Conservation (phyloP, 192 early-diverging fungal genomes). For the Coemansia sp. region DNA sequence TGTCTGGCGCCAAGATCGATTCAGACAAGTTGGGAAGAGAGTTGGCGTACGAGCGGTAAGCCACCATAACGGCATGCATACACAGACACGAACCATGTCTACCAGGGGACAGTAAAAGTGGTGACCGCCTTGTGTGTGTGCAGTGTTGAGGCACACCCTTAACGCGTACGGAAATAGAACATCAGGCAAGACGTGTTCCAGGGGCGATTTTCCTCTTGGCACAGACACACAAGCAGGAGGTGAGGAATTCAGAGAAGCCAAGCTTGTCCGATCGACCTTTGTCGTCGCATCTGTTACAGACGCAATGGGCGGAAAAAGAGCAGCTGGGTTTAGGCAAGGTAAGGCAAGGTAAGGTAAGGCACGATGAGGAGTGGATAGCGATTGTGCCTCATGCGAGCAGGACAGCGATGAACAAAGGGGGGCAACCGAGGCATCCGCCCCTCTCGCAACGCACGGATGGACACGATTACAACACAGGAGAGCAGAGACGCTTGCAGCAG, state of each 20-base stretch:
- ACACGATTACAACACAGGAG: background rate
- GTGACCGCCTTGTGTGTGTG: background rate
- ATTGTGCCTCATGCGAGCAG: background rate
- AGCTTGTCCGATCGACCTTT: background rate
- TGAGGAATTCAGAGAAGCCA: background rate
- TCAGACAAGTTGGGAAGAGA: background rate
- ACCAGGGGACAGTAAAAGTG: background rate
- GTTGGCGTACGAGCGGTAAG: background rate
- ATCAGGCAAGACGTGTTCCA: background rate
- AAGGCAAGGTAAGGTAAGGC: background rate
- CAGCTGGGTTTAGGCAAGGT: background rate
- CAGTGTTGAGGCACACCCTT: background rate
- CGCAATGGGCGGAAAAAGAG: background rate
- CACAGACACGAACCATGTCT: background rate
- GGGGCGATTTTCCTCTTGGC: background rate
- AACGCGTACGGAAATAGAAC: background rate
- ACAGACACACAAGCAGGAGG: background rate
- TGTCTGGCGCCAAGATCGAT: background rate
- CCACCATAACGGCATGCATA: background rate
- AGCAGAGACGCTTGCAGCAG: background rate
- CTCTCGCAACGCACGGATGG: background rate
- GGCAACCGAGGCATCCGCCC: background rate
- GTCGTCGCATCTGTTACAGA: background rate
- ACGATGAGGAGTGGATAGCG: background rate
- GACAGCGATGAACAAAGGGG: slow-evolving; percentile 3